Evolutionary conservation across 78 protist genomes (phyloP).

Genomic region (Corallochytrium limacisporum): DNA sequence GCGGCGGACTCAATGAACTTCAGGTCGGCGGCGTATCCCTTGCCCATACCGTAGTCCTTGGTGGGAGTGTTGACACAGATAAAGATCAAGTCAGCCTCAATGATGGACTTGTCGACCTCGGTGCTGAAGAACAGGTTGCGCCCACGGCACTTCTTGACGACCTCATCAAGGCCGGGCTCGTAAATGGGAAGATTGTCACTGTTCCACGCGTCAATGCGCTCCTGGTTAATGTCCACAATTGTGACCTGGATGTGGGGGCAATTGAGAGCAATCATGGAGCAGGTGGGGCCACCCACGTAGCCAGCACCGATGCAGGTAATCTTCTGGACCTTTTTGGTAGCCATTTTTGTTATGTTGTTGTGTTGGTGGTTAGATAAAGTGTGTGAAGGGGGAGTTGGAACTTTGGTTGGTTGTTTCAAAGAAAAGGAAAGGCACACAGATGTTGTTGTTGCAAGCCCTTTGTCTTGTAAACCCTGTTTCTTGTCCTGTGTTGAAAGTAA

Average conservation of each 20-base stretch:
- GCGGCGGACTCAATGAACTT: conserved; percentile 41
- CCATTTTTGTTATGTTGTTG: neutral
- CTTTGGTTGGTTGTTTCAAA: neutral
- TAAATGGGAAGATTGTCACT: conserved; percentile 71
- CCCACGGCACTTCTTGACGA: conserved; percentile 43
- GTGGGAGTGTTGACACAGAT: conserved; percentile 88
- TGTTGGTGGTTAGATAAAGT: neutral
- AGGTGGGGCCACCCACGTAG: conserved; percentile 86
- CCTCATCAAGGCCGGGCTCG: conserved; percentile 86
- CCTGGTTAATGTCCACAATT: conserved; percentile 37
- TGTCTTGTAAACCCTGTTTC: neutral
- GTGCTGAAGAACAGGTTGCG: conserved; percentile 73
- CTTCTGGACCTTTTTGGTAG: neutral
- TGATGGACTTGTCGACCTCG: conserved; percentile 36
- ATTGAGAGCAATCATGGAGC: conserved; percentile 58
- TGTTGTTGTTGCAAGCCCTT: neutral
- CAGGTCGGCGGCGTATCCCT: conserved; percentile 68
- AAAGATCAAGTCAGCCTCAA: conserved; percentile 63
- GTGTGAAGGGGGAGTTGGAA: neutral
- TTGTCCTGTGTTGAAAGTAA: neutral
- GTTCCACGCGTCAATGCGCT: conserved; percentile 75
- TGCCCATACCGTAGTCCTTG: conserved; percentile 51
- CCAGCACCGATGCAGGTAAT: conserved; percentile 63
- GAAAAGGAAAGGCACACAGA: neutral
- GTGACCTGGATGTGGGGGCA: conserved; percentile 46